Base-by-base conservation (phyloP, 1,139 yeast species). In the Geotrichum citri-aurantii region DNA sequence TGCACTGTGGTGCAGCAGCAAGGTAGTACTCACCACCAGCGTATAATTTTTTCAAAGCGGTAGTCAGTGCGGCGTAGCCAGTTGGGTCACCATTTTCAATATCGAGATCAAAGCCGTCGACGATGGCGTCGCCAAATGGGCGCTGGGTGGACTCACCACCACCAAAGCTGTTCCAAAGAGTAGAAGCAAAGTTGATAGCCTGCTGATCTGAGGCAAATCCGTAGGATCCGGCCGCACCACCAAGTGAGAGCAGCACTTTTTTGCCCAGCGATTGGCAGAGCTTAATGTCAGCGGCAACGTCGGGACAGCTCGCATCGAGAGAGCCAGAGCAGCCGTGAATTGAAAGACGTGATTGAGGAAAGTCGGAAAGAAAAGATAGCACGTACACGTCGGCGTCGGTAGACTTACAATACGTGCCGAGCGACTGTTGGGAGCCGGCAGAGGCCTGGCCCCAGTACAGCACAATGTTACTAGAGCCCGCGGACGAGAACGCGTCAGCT, bases 1-100 rank as follows among this genome's bases (percentile, higher is more conserved):
- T 88, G 75, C 98, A 92, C 76, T 92, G 97, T 23, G 97, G 97
- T 63, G 98, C 96, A 63, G 96, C 96, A 59, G 95, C 81, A 52
- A 92, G 76, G 71, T 87, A 90, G 74, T 88, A 91, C 17, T 71
- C 68, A 70, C 65, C 68, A 42, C 68, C 64, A 24, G 75, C 75
- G 66, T 79, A 89, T 62, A 81, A 75, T 1, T 69, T 65, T 75
- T 93, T 84, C 68, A 92, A 78, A 48, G 65, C 63, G 21, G 63
- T 66, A 19, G 70, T 86, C 59, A 85, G 73, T 4, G 84, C 81
- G 37, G 78, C 77, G 65, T 80, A 80, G 27, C 87, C 88, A 3
- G 74, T 70, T 48, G 78, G 76, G 53, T 73, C 70, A 48, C 77
- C 79, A 67, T 79, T 81, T 69, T 85, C 91, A 64, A 85, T 83